Percentiles rank a stretch among this genome's conserved stretches.
Evolutionary conservation across 1,139 yeast genomes (phyloP).

Genomic region (Wickerhamomyces sp.): DNA sequence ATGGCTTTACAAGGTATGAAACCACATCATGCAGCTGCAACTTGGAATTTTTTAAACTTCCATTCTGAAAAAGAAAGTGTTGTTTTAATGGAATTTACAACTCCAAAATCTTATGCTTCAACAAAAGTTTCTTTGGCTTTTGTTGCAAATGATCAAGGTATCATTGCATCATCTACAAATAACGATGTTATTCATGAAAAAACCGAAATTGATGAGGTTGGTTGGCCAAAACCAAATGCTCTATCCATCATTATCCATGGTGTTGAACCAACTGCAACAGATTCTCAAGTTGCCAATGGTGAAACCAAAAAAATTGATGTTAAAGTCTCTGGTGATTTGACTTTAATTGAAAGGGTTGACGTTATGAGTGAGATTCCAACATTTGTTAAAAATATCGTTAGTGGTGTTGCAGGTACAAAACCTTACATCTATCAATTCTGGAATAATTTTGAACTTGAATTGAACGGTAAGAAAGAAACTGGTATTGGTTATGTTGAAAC

Average conservation of each 20-base stretch:
- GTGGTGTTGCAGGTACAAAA: conserved; percentile 92
- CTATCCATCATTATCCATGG: conserved; percentile 59
- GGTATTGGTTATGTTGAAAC: conserved; percentile 81
- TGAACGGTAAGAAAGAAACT: conserved; percentile 39
- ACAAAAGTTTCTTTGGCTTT: conserved; percentile 81
- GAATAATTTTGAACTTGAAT: conserved; percentile 41
- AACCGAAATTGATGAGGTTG: conserved; percentile 64
- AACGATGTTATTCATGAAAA: conserved; percentile 63
- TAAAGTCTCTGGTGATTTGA: conserved; percentile 49
- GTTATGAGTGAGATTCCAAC: conserved; percentile 97
- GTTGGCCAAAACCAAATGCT: conserved; percentile 83
- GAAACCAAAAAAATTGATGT: conserved; percentile 34
- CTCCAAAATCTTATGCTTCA: conserved; percentile 84
- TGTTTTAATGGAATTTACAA: conserved; percentile 90
- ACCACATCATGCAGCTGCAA: conserved; percentile 97
- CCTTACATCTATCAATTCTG: conserved; percentile 93
- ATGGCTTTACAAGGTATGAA: conserved; percentile 99
- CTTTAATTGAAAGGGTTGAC: conserved; percentile 83
- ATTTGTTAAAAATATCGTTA: conserved; percentile 87
- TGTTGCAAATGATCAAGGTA: conserved; percentile 56
- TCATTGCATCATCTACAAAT: conserved; percentile 61
- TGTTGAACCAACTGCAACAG: conserved; percentile 34
- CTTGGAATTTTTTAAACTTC: conserved; percentile 92
- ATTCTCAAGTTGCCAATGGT: conserved; percentile 31
- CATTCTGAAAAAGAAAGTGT: conserved; percentile 73